Percentiles rank a stretch among this genome's conserved stretches.
phyloP scores from a whole-genome alignment of 148 eudicot species.

The Heliamphora exappendiculata region DNA sequence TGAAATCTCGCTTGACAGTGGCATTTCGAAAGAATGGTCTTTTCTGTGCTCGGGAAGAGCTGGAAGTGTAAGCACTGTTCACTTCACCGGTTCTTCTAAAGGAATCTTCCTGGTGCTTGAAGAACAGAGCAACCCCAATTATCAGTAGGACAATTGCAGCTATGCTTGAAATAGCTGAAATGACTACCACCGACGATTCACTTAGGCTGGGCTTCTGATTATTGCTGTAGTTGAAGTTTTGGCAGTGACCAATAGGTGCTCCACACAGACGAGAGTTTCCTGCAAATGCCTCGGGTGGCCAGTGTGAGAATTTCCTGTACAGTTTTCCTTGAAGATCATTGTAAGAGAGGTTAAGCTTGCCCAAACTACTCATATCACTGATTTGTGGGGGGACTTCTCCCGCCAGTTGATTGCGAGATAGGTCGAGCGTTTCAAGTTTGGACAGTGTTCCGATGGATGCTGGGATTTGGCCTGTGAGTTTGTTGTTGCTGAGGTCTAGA shows the following conservation, averaged over 20 bases:
- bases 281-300: constrained; percentile 59
- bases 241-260: constrained; percentile 53
- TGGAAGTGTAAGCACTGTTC: constrained; percentile 42
- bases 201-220: constrained; percentile 23
- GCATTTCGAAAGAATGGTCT: constrained; percentile 45
- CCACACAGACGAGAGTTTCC: constrained; percentile 82
- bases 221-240: constrained; percentile 10
- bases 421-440: constrained; percentile 68
- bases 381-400: constrained; percentile 70
- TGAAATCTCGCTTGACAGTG: constrained; percentile 43
- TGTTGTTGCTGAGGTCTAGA: constrained; percentile 74
- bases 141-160: constrained; percentile 50
- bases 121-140: constrained; percentile 50
- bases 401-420: constrained; percentile 73
- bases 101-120: constrained; percentile 42
- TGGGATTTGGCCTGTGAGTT: constrained; percentile 67
- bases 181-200: constrained; percentile 33
- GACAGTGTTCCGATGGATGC: constrained; percentile 48
- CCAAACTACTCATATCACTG: constrained; percentile 75
- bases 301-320: constrained; percentile 44
- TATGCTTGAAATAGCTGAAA: constrained; percentile 49
- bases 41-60: constrained; percentile 62
- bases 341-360: constrained; percentile 69
- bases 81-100: constrained; percentile 31
- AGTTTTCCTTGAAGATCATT: constrained; percentile 73